Conservation (phyloP, 192 early-diverging fungal species). For the Mortierella claussenii region DNA sequence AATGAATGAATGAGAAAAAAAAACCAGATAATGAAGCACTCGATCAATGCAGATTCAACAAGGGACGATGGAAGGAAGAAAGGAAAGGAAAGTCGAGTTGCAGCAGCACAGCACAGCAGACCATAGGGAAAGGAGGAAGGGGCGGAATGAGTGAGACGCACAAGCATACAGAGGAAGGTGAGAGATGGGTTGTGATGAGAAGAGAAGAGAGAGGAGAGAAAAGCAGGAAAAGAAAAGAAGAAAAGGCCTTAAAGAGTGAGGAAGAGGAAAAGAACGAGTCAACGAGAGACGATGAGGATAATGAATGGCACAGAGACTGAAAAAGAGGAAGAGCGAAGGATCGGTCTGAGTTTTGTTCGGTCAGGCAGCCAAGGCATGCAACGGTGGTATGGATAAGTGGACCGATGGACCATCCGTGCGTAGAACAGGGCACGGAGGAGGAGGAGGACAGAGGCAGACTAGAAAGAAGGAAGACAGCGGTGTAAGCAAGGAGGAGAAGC, state of each 20-base stretch:
- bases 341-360: not conserved
- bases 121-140: not conserved
- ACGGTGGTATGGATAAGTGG: not conserved
- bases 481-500: not conserved
- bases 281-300: not conserved
- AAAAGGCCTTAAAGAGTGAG: not conserved
- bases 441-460: not conserved
- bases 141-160: not conserved
- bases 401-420: too few species aligned
- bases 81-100: too few species aligned
- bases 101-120: too few species aligned
- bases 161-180: not conserved
- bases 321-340: not conserved
- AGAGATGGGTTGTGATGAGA: not conserved
- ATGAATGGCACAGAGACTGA: not conserved
- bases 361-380: not conserved
- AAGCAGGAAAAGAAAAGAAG: not conserved
- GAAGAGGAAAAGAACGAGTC: not conserved
- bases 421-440: too few species aligned
- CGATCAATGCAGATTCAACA: too few species aligned
- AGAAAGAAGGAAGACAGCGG: not conserved
- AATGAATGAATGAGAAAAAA: too few species aligned
- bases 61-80: too few species aligned
- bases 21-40: too few species aligned
- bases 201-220: too few species aligned